Base-by-base conservation (phyloP, 2,329 filamentous ascomycete genomes). In the Drechslerella stenobrocha region DNA sequence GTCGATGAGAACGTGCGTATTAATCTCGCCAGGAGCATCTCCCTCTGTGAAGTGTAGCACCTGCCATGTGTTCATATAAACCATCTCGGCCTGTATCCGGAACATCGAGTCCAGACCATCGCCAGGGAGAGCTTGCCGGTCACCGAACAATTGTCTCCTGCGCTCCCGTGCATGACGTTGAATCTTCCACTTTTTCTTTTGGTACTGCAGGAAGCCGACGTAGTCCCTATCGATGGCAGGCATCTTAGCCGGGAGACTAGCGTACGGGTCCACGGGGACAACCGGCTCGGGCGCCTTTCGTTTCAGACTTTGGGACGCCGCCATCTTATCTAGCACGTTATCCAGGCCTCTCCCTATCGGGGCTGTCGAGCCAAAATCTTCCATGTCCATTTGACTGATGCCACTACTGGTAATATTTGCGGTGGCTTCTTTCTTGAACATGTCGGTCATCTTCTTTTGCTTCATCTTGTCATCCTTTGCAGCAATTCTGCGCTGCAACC, bases 131-230 rank as follows among this genome's bases (percentile, higher is more conserved):
- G 80, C 79, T 65, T 86, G 83, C 60, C 87, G 86, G 73, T 98
- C 92, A 65, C 93, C 93, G 73, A 98, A 98, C 0, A 98, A 80
- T 75, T 98, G 93, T 48, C 92, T 84, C 70, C 95, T 83, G 42
- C 92, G 86, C 66, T 87, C 82, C 20, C 93, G 85, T 30, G 92
- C 90, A 75, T 95, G 88, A 74, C 90, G 95, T 75, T 99, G 93
- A 34, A 97, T 87, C 79, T 92, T 96, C 93, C 93, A 99, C 77
- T 98, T 98, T 78, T 91, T 85, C 77, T 99, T 99, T 75, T 98
- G 93, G 74, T 97, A 97, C 74, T 87, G 82, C 53, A 99, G 76
- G 80, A 95, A 98, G 0, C 84, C 89, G 15, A 84, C 79, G 72
- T 99, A 99, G 76, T 98, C 87, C 48, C 93, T 85, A 0, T 85